Base-by-base conservation (phyloP, 2,329 filamentous ascomycete species). In the Magnaporthiopsis rhizophila region DNA sequence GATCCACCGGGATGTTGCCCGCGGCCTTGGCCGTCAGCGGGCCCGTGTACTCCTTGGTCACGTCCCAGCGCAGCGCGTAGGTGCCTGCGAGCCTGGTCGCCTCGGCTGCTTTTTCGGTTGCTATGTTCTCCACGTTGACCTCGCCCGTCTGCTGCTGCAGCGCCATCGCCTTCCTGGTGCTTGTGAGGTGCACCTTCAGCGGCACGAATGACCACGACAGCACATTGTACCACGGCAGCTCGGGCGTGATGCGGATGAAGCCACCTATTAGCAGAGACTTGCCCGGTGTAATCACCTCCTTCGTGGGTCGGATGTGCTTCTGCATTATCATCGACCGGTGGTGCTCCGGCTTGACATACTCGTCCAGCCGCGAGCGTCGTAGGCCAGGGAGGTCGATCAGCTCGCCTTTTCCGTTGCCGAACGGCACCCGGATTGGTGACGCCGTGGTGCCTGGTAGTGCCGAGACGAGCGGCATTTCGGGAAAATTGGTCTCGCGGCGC, bases 301-400 rank as follows among this genome's bases (percentile, higher is more conserved):
- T 91, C 69, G 89, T 83, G 0, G 94, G 90, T 1, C 86, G 83
- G 64, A 93, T 79, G 45, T 92, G 88, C 45, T 82, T 81, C 66
- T 85, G 88, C 92, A 99, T 96, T 65, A 96, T 83, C 24, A 97
- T 79, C 7, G 86, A 83, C 13, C 82, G 75, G 57, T 86, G 87
- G 70, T 90, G 79, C 66, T 88, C 81, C 57, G 88, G 83, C 57
- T 83, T 78, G 61, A 97, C 89, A 72, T 89, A 87, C 0, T 85
- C 76, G 61, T 91, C 88, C 8, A 98, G 79, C 21, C 87, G 84
- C 32, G 86, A 88, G 59, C 95, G 87, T 11, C 88, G 84, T 45
- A 99, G 79, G 0, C 95, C 95, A 0, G 95, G 95, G 18, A 99
- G 82, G 73, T 99, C 95, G 70, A 99, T 91, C 45, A 99, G 81